Conservation (phyloP, 2,329 filamentous ascomycete species). For the Apiospora koreana region DNA sequence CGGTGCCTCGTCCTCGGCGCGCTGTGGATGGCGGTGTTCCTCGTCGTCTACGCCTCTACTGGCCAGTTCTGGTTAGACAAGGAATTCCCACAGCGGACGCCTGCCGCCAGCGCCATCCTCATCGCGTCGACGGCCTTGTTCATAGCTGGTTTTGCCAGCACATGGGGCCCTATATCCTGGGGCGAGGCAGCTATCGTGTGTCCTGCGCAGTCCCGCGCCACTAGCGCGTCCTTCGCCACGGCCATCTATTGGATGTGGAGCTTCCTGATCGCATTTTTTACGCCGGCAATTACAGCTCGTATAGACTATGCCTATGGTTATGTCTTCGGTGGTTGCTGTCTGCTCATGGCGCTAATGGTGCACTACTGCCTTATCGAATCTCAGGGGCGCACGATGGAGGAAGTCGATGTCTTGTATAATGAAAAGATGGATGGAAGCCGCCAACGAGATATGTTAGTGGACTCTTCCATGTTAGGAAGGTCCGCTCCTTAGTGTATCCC, state of each 20-base stretch:
- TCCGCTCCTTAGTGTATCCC: too few species aligned
- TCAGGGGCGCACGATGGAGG: conserved; percentile 71
- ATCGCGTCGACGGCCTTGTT: conserved; percentile 71
- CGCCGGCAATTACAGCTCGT: conserved; percentile 68
- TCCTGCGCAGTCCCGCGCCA: conserved; percentile 55
- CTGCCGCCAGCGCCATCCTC: conserved; percentile 57
- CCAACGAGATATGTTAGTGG: too few species aligned
- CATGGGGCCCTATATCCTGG: conserved; percentile 72
- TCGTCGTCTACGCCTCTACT: conserved; percentile 51
- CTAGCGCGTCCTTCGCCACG: conserved; percentile 57
- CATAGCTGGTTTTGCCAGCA: conserved; percentile 68
- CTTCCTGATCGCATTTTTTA: conserved; percentile 54
- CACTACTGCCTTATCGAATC: conserved; percentile 78
- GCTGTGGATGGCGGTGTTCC: conserved; percentile 59
- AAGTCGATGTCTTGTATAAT: conserved; percentile 74
- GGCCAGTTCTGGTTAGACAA: conserved; percentile 47
- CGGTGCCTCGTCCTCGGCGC: conserved; percentile 64
- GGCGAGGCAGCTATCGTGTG: conserved; percentile 65
- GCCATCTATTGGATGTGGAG: conserved; percentile 68
- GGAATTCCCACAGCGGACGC: conserved; percentile 42
- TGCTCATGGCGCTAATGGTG: conserved; percentile 64
- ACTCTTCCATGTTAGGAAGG: too few species aligned
- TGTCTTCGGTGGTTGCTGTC: conserved; percentile 69
- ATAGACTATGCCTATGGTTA: conserved; percentile 73
- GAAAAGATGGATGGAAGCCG: too few species aligned